Conservation (phyloP, 495 filamentous ascomycete species). For the Tuber magnatum region DNA sequence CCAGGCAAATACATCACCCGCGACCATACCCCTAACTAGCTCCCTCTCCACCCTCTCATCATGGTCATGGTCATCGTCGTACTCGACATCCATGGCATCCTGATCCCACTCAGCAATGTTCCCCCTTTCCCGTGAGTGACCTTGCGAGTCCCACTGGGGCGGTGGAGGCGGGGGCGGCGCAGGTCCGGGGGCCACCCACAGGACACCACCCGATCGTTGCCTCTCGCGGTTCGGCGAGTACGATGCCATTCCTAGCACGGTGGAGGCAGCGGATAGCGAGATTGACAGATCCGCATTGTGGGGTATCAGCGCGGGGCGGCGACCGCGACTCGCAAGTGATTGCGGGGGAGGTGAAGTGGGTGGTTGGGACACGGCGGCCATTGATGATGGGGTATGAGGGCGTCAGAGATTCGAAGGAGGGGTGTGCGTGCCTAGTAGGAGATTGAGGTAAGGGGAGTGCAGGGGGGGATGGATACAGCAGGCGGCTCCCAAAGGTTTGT, state of each 20-base stretch:
- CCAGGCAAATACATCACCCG: conserved; percentile 35
- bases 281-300: conserved; percentile 37
- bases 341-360: conserved; percentile 26
- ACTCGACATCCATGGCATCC: conserved; percentile 27
- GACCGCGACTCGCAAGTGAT: conserved; percentile 29
- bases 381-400: conserved; percentile 9
- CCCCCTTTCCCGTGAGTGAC: conserved; percentile 14
- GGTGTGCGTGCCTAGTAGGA: conserved; percentile 10
- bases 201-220: conserved; percentile 16
- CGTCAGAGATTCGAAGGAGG: conserved; percentile 3
- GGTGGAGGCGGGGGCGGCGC: conserved; percentile 24
- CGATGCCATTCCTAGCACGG: conserved; percentile 32
- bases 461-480: conserved; percentile 12
- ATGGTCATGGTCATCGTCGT: conserved; percentile 21
- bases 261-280: conserved; percentile 36
- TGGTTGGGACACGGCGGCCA: conserved; percentile 28
- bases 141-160: conserved; percentile 22
- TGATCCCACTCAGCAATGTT: conserved; percentile 8
- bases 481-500: conserved; percentile 9
- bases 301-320: conserved; percentile 38
- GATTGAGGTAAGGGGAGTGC: conserved; percentile 10
- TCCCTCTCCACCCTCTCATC: conserved; percentile 18
- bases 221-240: conserved; percentile 34
- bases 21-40: conserved; percentile 20
- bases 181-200: conserved; percentile 30